Base-by-base conservation (phyloP, 768 basidiomycete species). In the Leucosporidium yakuticum region DNA sequence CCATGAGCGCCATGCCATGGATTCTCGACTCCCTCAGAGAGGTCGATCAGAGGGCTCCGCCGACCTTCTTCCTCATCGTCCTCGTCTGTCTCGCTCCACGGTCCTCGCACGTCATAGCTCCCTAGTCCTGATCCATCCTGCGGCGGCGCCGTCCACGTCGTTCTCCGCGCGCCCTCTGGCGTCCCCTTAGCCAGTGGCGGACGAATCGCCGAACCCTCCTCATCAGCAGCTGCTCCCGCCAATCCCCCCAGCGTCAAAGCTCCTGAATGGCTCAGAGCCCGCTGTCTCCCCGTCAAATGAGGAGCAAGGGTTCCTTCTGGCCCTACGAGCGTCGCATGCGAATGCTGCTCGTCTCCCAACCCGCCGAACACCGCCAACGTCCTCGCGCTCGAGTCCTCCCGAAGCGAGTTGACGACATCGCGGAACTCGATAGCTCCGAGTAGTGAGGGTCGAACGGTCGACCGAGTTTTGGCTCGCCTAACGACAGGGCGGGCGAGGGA, bases 361-460 rank as follows among this genome's bases (percentile, higher is more conserved):
- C 58, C 64, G n/a, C 69, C 68, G 25, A 73, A 69, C 4, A 73
- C 62, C 36, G 65, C 48, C 19, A 69, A 62, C 51, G 58, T 74
- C 27, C 49, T 39, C 1, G 81, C 81, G 3, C 85, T 83, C 15
- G 87, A 87, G 74, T 93, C 86, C 59, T 82, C 82, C 70, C 86
- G 85, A 29, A 99, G 81, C 0, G 88, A 87, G 17, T 88, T 83
- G 27, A 99, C 88, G 29, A 97, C 89, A 67, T 93, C 88, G 23
- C 93, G 84, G 79, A 99, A 99, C 78, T 99, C 96, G 54, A 99
- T 84, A 0, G 96, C 96, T 14, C 95, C 91, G 7, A 98, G 85
- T 2, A 99, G 84, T 4, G 95, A 97, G 72, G 67, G 75, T 73
- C 49, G 80, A 8, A 61, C 60, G 29, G 60, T 34, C 31, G 60